Conservation (phyloP, 345 rosid species). For the Geranium rotundifolium region DNA sequence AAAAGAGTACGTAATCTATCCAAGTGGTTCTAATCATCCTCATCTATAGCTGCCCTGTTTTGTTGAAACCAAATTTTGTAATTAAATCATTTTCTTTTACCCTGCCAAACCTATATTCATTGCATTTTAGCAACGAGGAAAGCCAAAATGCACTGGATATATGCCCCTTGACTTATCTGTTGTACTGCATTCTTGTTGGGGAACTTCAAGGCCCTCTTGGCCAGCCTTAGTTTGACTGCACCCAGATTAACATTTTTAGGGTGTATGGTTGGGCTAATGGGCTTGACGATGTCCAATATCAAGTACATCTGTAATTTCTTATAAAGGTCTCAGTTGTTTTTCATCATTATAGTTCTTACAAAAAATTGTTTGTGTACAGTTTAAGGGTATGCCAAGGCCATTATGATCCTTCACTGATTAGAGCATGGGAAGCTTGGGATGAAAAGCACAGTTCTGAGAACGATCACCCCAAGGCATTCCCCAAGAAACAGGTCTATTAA, state of each 20-base stretch:
- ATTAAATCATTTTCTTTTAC: slow-evolving; percentile 1
- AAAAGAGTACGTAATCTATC: slow-evolving; percentile 50
- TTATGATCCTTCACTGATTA: slow-evolving; percentile 51
- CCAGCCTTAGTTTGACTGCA: not conserved
- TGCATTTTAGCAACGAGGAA: not conserved
- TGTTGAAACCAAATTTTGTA: slow-evolving; percentile 2
- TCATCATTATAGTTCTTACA: not conserved
- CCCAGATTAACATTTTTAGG: no score
- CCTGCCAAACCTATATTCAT: not conserved
- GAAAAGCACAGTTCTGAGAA: slow-evolving; percentile 67
- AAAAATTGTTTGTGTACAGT: slow-evolving; percentile 24
- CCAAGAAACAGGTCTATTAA: slow-evolving; percentile 56
- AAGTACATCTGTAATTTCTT: not conserved
- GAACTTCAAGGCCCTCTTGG: not conserved
- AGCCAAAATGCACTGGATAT: not conserved
- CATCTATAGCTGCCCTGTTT: not conserved
- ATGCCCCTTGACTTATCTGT: not conserved
- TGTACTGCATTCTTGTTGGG: not conserved
- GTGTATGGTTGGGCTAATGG: not conserved
- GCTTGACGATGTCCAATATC: not conserved
- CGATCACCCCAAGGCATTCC: slow-evolving; percentile 78
- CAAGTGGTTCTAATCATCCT: not conserved
- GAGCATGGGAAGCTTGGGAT: slow-evolving; percentile 98
- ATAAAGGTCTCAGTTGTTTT: not conserved
- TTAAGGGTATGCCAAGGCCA: slow-evolving; percentile 77